Base-by-base conservation (phyloP, 2,329 filamentous ascomycete species). In the Cercospora zeae-maydis region DNA sequence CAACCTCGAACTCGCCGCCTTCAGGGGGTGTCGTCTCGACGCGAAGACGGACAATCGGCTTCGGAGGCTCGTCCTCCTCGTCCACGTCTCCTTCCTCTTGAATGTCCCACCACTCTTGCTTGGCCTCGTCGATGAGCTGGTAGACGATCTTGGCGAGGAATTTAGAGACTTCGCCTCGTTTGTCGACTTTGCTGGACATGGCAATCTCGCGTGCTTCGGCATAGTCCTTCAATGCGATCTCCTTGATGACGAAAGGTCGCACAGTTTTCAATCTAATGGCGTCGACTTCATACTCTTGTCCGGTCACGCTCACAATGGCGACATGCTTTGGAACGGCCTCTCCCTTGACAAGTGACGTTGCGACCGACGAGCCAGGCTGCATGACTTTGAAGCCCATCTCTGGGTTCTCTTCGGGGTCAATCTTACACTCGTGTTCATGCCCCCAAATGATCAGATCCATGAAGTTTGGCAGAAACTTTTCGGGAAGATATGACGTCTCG, bases 301-400 rank as follows among this genome's bases (percentile, higher is more conserved):
- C 93, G 0, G 88, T 95, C 58, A 99, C 81, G 69, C 83, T 95
- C 55, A 98, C 75, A 19, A 99, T 89, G 1, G 92, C 88, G 6
- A 98, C 91, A 61, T 98, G 90, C 74, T 99, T 99, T 7, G 91
- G 82, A 1, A 92, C 91, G 0, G 95, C 91, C 77, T 99, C 95
- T 30, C 93, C 93, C 0, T 90, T 89, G 8, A 95, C 88, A 0
- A 99, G 81, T 0, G 95, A 98, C 1, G 95, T 99, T 0, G 93
- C 95, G 0, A 99, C 89, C 0, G 95, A 98, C 0, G 95, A 99
- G 0, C 95, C 95, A 0, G 95, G 95, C 72, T 99, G 95, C 86
- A 99, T 97, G 66, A 99, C 93, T 69, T 95, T 87, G 70, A 99
- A 99, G 0, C 89, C 89, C 53, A 89, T 96, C 72, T 96, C 92